Percentiles rank a stretch among this genome's conserved stretches.
Conservation (phyloP, 805 yeast genomes). For the Metschnikowia lochheadii region DNA sequence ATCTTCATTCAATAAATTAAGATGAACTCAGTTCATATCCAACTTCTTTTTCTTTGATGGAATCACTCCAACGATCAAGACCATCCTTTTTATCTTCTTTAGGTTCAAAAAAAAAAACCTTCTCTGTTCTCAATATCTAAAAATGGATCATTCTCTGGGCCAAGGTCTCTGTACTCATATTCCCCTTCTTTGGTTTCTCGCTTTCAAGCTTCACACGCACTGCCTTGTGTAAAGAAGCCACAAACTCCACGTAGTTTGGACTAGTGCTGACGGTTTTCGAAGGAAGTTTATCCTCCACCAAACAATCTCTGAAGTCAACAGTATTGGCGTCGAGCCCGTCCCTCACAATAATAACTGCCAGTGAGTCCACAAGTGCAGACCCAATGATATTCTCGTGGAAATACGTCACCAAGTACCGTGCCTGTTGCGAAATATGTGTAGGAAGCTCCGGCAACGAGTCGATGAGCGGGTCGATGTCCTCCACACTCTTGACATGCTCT, state of each 20-base stretch:
- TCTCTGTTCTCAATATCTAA: conserved; percentile 8
- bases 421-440: conserved; percentile 65
- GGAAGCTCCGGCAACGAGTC: conserved; percentile 67
- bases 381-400: conserved; percentile 39
- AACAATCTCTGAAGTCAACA: conserved; percentile 45
- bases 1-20: too few species aligned
- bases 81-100: too few species aligned
- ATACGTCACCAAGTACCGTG: conserved; percentile 56
- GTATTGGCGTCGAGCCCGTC: conserved; percentile 62
- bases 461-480: conserved; percentile 44
- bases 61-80: too few species aligned
- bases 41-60: too few species aligned
- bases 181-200: conserved; percentile 30
- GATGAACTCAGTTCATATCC: too few species aligned
- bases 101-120: too few species aligned
- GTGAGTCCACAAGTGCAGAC: conserved; percentile 22
- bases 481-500: conserved; percentile 38
- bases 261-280: conserved; percentile 23
- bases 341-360: conserved; percentile 57
- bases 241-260: conserved; percentile 61
- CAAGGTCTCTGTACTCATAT: conserved; percentile 21
- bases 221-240: conserved; percentile 62
- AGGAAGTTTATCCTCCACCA: conserved; percentile 62
- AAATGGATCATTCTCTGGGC: conserved; percentile 40
- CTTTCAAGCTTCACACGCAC: conserved; percentile 51